Base-by-base conservation (phyloP, 2,329 filamentous ascomycete species). In the Stagonosporopsis rhizophila region DNA sequence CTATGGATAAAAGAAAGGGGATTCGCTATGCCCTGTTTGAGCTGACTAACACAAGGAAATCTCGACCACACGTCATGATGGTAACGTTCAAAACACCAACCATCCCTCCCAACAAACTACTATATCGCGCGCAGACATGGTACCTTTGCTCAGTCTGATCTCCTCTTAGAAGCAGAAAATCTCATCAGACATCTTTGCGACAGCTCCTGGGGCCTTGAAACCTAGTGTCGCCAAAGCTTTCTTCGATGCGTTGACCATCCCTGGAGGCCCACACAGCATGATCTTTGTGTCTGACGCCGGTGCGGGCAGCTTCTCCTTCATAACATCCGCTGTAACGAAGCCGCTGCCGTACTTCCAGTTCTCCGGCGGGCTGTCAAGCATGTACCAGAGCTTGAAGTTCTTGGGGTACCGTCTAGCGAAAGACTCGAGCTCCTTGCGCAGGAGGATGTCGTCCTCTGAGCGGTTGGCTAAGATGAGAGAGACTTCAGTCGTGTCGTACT, bases 391-490 rank as follows among this genome's bases (percentile, higher is more conserved):
- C 59, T 79, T 80, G 54, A 89, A 78, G 30, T 62, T 61, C 59
- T 85, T 86, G 0, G 83, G 82, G 47, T 83, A 84, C 23, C 74
- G 71, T 20, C 74, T 61, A 0, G 82, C 82, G 56, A 84, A 85
- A 0, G 66, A 62, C 22, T 88, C 85, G 1, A 89, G 79, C 64
- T 88, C 79, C 0, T 78, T 60, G 0, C 84, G 76, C 15, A 89
- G 72, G 7, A 89, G 69, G 51, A 89, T 88, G 59, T 89, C 87
- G 2, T 77, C 78, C 61, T 87, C 84, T 0, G 78, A 79, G 1
- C 81, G 77, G 70, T 87, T 88, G 27, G 84, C 86, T 57, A 87
- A 87, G 27, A 89, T 71, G 4, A 89, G 74, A 40, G 77, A 82
- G 38, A 88, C 70, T 59, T 83, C 72, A 0, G 87, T 88, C 1